phyloP scores from a whole-genome alignment of 495 filamentous ascomycete genomes.

The Tetracladium marchalianum region DNA sequence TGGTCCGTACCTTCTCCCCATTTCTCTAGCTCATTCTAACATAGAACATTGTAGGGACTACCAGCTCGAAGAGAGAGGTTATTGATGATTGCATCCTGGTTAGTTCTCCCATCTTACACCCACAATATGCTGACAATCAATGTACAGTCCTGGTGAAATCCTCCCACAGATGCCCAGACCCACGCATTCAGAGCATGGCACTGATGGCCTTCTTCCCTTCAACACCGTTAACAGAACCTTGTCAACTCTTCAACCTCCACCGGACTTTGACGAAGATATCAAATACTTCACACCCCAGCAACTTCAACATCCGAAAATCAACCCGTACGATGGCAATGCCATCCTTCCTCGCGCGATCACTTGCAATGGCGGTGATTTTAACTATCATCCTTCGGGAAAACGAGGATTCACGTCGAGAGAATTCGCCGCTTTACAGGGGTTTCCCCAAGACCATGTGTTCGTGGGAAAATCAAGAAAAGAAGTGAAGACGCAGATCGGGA shows the following conservation, averaged over 20 bases:
- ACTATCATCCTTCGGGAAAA: conserved; percentile 61
- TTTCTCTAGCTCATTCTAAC: background rate
- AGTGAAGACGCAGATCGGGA: conserved; percentile 62
- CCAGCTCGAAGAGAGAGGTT: conserved; percentile 52
- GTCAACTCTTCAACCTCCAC: conserved; percentile 27
- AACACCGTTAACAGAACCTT: conserved; percentile 34
- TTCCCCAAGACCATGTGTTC: conserved; percentile 59
- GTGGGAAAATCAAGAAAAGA: conserved; percentile 17
- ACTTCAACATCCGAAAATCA: conserved; percentile 12
- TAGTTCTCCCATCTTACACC: conserved; percentile 15
- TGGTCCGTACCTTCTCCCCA: conserved; percentile 18
- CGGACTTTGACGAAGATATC: conserved; percentile 32
- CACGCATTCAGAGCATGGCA: conserved; percentile 46
- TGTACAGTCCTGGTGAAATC: conserved; percentile 56
- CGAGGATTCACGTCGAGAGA: conserved; percentile 63
- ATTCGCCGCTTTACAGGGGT: conserved; percentile 65
- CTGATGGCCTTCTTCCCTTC: conserved; percentile 22
- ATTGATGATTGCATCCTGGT: conserved; percentile 73
- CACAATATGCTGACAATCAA: background rate
- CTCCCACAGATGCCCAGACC: conserved; percentile 60
- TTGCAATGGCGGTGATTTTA: conserved; percentile 48
- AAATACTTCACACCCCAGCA: conserved; percentile 20
- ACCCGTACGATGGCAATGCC: conserved; percentile 32
- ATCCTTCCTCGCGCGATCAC: conserved; percentile 55
- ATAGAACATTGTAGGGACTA: conserved; percentile 41